phyloP scores from a whole-genome alignment of 345 rosid species.

The Melastoma malabathricum region DNA sequence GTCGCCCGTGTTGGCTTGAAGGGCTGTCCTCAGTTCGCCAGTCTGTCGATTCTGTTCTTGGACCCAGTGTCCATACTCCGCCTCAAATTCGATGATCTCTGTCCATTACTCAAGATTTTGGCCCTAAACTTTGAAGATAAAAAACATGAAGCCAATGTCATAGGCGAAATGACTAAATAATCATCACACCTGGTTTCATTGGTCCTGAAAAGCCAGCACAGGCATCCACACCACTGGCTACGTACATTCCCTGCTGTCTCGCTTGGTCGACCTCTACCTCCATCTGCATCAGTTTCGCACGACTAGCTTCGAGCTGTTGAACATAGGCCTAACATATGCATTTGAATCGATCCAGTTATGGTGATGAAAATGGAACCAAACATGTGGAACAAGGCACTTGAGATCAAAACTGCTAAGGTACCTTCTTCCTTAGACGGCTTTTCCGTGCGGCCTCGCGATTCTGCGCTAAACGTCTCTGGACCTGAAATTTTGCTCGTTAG shows the following conservation, averaged over 20 bases:
- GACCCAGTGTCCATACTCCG: constrained; percentile 80
- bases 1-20: constrained; percentile 44
- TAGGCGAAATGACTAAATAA: too few relatives aligned
- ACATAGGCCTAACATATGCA: constrained; percentile 65
- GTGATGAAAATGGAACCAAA: too few relatives aligned
- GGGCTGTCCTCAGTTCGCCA: constrained; percentile 42
- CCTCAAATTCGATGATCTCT: constrained; percentile 74
- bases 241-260: constrained; percentile 34
- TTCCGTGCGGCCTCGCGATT: constrained; percentile 98
- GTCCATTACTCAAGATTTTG: constrained; percentile 6
- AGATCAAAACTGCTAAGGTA: constrained; percentile 5
- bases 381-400: too few relatives aligned
- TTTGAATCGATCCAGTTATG: neutral
- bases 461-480: constrained; percentile 88
- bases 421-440: constrained; percentile 94
- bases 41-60: constrained; percentile 64
- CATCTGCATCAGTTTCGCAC: constrained; percentile 66
- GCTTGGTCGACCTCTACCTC: constrained; percentile 77
- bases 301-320: constrained; percentile 86
- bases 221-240: too few relatives aligned
- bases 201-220: too few relatives aligned
- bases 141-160: neutral
- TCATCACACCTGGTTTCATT: too few relatives aligned
- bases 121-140: neutral
- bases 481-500: constrained; percentile 15